phyloP scores from a whole-genome alignment of 371 early-diverging fungal genomes.

The Mortierella sp. region DNA sequence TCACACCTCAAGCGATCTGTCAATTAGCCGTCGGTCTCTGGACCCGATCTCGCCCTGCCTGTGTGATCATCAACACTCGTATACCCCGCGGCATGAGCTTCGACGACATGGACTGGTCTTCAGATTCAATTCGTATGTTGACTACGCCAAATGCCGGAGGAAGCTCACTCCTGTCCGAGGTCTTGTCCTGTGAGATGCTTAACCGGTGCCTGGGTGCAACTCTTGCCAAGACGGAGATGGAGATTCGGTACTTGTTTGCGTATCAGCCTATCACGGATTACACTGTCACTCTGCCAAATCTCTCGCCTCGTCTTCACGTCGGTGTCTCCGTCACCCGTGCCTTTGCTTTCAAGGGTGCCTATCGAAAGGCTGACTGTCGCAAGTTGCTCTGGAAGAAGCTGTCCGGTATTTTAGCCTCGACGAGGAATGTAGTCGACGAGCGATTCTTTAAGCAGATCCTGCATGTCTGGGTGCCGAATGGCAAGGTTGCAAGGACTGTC shows the following conservation, averaged over 20 bases:
- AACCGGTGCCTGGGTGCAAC: conserved; percentile 60
- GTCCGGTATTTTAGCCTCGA: conserved; percentile 56
- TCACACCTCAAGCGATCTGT: conserved; percentile 37
- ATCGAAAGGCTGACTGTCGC: conserved; percentile 57
- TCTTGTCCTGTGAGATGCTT: conserved; percentile 64
- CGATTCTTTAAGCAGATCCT: conserved; percentile 64
- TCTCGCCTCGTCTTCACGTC: conserved; percentile 37
- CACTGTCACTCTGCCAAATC: conserved; percentile 51
- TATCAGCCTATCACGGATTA: conserved; percentile 69
- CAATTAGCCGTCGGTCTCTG: conserved; percentile 29
- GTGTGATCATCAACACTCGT: conserved; percentile 49
- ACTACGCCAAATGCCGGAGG: conserved; percentile 68
- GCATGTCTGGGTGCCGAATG: conserved; percentile 68
- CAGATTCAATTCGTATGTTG: conserved; percentile 48
- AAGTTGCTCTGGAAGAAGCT: conserved; percentile 62
- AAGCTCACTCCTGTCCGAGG: conserved; percentile 62
- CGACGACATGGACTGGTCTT: conserved; percentile 45
- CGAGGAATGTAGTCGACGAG: conserved; percentile 52
- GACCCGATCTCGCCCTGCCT: conserved; percentile 32
- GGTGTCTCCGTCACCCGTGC: conserved; percentile 72
- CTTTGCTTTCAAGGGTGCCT: conserved; percentile 56
- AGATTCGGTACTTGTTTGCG: conserved; percentile 57
- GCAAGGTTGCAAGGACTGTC: conserved; percentile 56
- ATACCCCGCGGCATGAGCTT: conserved; percentile 30
- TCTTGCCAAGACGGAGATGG: conserved; percentile 66